Base-by-base conservation (phyloP, 495 filamentous ascomycete genomes). In the Lasiosphaeris hirsuta region DNA sequence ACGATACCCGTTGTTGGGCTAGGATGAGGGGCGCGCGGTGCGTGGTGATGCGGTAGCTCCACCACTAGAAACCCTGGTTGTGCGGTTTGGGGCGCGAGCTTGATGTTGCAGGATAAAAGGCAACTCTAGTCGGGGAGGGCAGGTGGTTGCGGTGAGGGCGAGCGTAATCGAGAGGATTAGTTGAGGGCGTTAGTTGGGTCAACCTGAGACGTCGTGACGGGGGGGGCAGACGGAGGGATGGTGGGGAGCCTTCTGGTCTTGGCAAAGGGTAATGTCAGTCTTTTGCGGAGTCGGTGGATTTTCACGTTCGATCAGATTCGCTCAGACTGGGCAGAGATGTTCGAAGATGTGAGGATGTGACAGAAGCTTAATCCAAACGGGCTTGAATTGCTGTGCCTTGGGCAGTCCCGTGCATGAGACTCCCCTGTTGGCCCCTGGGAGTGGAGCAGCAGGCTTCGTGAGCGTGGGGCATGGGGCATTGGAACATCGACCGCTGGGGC, bases 281-380 rank as follows among this genome's bases (percentile, higher is more conserved):
- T 53, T 52, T 52, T 30, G 18, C 10, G 34, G 33, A 15, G 46
- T 5, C 4, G 38, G 10, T 35, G 30, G 48, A 51, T 38, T 51
- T 6, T 34, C 23, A 30, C 2, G 33, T 36, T 40, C 10, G 53
- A 44, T 11, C 14, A 39, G 10, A 47, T 15, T 38, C 40, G 17
- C 18, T 30, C 23, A 30, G 23, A 5, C 23, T 30, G 23, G 23
- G 23, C 23, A 30, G 49, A 51, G 14, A 15, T 19, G 11, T 10
- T 34, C 35, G 15, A 38, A 39, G 36, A 51, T 51, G 49, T 36
- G 49, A 51, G 35, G 45, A 55, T 35, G 51, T 63, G 60, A 63
- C 58, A 63, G 60, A 65, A 65, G 60, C 63, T 63, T 63, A 63
- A 60, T 56, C 50, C 49, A 40, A 58, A 42, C 44, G 56, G 42